Evolutionary conservation across 1,284 basidiomycete species (phyloP).

Genomic region (Inonotus obliquus): DNA sequence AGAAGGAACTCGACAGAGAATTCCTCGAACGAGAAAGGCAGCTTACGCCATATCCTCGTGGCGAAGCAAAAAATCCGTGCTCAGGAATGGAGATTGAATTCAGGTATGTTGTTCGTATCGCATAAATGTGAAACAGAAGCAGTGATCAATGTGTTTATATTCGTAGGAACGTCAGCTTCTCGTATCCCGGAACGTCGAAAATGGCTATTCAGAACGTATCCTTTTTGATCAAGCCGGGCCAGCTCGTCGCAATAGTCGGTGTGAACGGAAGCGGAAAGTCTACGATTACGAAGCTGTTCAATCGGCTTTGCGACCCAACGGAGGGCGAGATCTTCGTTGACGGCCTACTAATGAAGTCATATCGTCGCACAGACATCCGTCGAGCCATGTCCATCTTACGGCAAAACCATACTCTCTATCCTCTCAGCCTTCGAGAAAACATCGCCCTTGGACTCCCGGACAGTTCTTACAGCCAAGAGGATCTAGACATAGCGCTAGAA

Average conservation of each 20-base stretch:
- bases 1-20: too few species aligned
- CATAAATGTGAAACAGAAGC: too few species aligned
- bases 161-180: conserved; percentile 35
- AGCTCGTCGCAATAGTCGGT: conserved; percentile 44
- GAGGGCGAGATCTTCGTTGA: conserved; percentile 39
- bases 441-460: conserved; percentile 31
- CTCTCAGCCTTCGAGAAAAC: conserved; percentile 39
- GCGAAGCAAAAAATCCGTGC: too few species aligned
- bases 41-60: too few species aligned
- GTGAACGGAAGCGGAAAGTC: conserved; percentile 47
- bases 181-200: conserved; percentile 29
- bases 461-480: conserved; percentile 14
- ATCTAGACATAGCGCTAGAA: conserved; percentile 32
- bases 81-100: too few species aligned
- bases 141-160: too few species aligned
- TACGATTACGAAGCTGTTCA: conserved; percentile 41
- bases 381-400: conserved; percentile 33
- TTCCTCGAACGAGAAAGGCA: too few species aligned
- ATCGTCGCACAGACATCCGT: conserved; percentile 30
- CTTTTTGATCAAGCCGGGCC: conserved; percentile 38
- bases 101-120: too few species aligned
- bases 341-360: conserved; percentile 27
- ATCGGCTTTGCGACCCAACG: conserved; percentile 35
- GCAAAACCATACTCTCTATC: conserved; percentile 38
- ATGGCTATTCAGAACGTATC: conserved; percentile 33